Base-by-base conservation (phyloP, 805 yeast genomes). In the Metschnikowia proteae region DNA sequence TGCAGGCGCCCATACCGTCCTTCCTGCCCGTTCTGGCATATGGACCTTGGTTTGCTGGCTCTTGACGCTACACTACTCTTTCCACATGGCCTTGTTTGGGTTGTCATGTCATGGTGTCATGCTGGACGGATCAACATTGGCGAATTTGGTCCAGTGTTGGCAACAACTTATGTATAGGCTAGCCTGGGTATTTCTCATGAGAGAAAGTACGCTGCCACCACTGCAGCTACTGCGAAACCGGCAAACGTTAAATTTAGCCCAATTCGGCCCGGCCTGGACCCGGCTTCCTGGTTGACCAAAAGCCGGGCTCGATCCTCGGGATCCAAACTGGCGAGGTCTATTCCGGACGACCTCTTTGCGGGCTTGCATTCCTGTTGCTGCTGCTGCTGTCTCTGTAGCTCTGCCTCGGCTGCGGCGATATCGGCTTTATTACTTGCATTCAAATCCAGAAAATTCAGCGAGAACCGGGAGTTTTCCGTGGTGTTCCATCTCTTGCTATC, bases 361-460 rank as follows among this genome's bases (percentile, higher is more conserved):
- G 28, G 47, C 17, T 13, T 50, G 43, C 33, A 38, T 38, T 38
- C 53, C 42, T 40, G 50, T 13, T 42, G 40, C 22, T 32, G 13
- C 48, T 37, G 42, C 17, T 29, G 13, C 46, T 27, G 42, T 36
- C 38, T 52, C 49, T 54, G 48, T 45, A 49, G 55, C 48, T 51
- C 58, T 36, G 51, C 48, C 38, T 60, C 60, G 11, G 53, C 52
- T 32, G 49, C 54, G 43, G 47, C 55, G 35, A 72, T 59, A 31
- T 71, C 74, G 28, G 43, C 46, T 46, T 60, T 60, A 59, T 79
- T 80, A 52, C 69, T 64, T 17, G 66, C 73, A 10, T 76, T 77
- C 41, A 82, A 62, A n/a, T 88, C 95, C 0, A 90, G 86, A 63
- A 91, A 92, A 27, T 83, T 79, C 51, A 68, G 64, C 26, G 56